Base-by-base conservation (phyloP, 2,329 filamentous ascomycete species). In the Cladophialophora yegresii region DNA sequence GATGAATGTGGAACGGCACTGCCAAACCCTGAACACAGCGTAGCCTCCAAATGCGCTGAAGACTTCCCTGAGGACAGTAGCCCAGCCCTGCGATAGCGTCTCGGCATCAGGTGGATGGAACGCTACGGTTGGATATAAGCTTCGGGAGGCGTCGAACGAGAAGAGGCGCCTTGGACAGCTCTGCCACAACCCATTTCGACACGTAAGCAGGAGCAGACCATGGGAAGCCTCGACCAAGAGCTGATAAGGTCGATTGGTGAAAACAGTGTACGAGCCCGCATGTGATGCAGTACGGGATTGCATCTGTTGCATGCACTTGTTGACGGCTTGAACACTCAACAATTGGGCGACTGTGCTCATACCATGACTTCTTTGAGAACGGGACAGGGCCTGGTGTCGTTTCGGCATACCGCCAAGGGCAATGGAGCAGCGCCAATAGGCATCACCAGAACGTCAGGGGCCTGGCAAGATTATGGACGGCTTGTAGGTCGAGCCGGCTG, bases 381-480 rank as follows among this genome's bases (percentile, higher is more conserved):
- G 22, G 30, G 32, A 59, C n/a, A n/a, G 33, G 40, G 12, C 23
- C 30, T 22, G 45, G 45, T 45, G 12, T 20, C 57, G 36, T 53
- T n/a, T 3, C 26, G 6, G 43, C 43, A 32, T 28, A 40, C 50
- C 16, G 47, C 57, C 20, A 36, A 22, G 47, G 43, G 20, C 22
- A 59, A 32, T 50, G 30, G 30, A 16, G 9, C 28, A 20, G 30
- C 26, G 57, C 47, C 5, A 40, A 51, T 40, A 59, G 57, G 57
- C 57, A 59, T 40, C 57, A 40, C 23, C 30, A 40, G 23, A 20
- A 40, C 57, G 57, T 59, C 16, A 59, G 45, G 43, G 47, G 57
- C 26, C 45, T 59, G 57, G 57, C 57, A 22, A 50, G 28, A 51
- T 43, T 36, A n/a, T 51, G 16, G 57, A 50, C 30, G n/a, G 57